These are phyloP conservation scores for Fusarium penzigii DNA, from an alignment of 2,329 filamentous ascomycete genomes.

Conservation along the genomic window DNA sequence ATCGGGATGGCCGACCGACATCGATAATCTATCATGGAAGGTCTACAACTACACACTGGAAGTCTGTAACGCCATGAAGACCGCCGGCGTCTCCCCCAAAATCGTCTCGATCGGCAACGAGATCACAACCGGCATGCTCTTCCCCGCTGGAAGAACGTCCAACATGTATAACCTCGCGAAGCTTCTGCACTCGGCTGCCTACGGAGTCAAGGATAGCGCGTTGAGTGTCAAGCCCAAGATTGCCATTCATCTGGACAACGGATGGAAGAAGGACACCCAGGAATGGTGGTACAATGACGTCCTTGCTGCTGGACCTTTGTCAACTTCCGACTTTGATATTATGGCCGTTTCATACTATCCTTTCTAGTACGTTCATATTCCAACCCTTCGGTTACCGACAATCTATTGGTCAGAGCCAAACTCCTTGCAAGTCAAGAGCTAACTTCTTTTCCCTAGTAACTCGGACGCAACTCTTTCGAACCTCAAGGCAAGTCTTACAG, in stretches of 20 bases:
- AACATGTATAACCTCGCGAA: conserved; percentile 61
- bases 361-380: conserved; percentile 55
- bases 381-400: too few species aligned
- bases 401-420: too few species aligned
- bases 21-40: conserved; percentile 59
- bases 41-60: conserved; percentile 70
- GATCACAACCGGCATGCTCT: conserved; percentile 67
- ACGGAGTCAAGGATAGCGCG: conserved; percentile 64
- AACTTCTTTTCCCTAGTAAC: too few species aligned
- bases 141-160: conserved; percentile 57
- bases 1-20: conserved; percentile 61
- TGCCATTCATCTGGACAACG: conserved; percentile 75
- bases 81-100: conserved; percentile 53
- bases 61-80: conserved; percentile 61
- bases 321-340: conserved; percentile 62
- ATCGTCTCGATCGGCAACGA: conserved; percentile 76
- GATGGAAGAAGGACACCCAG: conserved; percentile 70
- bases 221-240: conserved; percentile 62
- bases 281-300: conserved; percentile 65
- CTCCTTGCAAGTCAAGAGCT: too few species aligned
- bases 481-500: conserved; percentile 56
- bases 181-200: conserved; percentile 64
- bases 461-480: conserved; percentile 56
- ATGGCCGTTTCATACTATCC: conserved; percentile 76
- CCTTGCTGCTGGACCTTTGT: conserved; percentile 51